Conservation (phyloP, 1,284 basidiomycete genomes). For the Tremellales sp. region DNA sequence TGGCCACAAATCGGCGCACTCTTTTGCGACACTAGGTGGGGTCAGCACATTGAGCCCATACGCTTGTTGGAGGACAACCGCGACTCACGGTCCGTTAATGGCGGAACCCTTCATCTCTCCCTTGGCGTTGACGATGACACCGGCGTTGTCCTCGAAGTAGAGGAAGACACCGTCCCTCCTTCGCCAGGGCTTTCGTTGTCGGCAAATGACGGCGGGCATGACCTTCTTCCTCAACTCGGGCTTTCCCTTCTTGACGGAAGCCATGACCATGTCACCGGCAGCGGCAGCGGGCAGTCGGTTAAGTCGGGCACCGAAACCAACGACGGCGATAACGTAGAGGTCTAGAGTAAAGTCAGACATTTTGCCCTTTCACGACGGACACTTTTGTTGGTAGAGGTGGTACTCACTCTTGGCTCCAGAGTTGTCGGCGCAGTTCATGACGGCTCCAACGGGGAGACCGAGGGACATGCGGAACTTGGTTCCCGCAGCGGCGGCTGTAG, state of each 20-base stretch:
- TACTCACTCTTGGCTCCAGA: slow-evolving; percentile 82
- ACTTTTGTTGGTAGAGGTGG: not conserved
- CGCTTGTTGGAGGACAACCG: no score
- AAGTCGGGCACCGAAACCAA: slow-evolving; percentile 87
- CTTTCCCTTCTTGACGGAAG: slow-evolving; percentile 99
- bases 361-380: not conserved
- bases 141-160: slow-evolving; percentile 96
- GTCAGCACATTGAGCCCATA: no score
- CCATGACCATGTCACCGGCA: slow-evolving; percentile 98
- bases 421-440: slow-evolving; percentile 99
- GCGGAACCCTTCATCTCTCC: slow-evolving; percentile 99
- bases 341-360: slow-evolving; percentile 18
- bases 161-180: slow-evolving; percentile 97
- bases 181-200: slow-evolving; percentile 98
- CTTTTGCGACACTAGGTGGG: slow-evolving; percentile 47
- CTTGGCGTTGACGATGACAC: slow-evolving; percentile 94
- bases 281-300: slow-evolving; percentile 97
- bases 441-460: slow-evolving; percentile 92
- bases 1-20: slow-evolving; percentile 91
- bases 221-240: slow-evolving; percentile 99
- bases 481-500: slow-evolving; percentile 60
- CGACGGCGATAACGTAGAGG: slow-evolving; percentile 52
- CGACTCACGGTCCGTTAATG: slow-evolving; percentile 81
- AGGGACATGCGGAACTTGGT: slow-evolving; percentile 98
- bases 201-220: slow-evolving; percentile 95